Conservation (phyloP, 352 stramenopile species). For the Phytophthora ramorum region DNA sequence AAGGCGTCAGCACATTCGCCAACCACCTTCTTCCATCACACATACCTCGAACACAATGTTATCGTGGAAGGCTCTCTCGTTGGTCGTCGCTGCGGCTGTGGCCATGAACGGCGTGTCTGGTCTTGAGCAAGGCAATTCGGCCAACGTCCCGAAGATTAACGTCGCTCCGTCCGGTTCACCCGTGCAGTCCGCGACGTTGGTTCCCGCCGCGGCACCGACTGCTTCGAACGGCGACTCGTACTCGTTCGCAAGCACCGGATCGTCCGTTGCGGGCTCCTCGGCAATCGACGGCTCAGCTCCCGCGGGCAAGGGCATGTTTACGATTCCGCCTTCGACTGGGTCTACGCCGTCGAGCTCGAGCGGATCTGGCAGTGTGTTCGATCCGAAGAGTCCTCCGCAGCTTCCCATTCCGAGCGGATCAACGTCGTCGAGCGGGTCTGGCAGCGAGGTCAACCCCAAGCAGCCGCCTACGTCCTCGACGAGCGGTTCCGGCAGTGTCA, state of each 20-base stretch:
- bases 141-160: background rate
- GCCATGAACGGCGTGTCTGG: constrained; percentile 17
- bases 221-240: background rate
- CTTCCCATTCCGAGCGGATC: background rate
- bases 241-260: constrained; percentile 17
- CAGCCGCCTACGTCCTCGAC: background rate
- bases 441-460: constrained; percentile 11
- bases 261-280: constrained; percentile 18
- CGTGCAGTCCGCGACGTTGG: background rate
- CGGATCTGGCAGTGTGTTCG: constrained; percentile 2
- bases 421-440: constrained; percentile 1
- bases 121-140: constrained; percentile 19
- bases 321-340: constrained; percentile 4
- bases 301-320: too few species aligned
- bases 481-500: constrained; percentile 1
- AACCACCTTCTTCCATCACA: background rate
- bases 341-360: background rate
- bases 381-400: constrained; percentile 2
- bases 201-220: constrained; percentile 6
- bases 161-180: background rate
- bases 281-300: background rate
- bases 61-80: constrained; percentile 22
- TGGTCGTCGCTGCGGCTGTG: constrained; percentile 16
- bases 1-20: constrained; percentile 3
- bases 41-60: constrained; percentile 13